Evolutionary conservation across 1,284 basidiomycete genomes (phyloP), one percentile per base, ranked within the genome.

Genomic region (Apiotrichum sp.): DNA sequence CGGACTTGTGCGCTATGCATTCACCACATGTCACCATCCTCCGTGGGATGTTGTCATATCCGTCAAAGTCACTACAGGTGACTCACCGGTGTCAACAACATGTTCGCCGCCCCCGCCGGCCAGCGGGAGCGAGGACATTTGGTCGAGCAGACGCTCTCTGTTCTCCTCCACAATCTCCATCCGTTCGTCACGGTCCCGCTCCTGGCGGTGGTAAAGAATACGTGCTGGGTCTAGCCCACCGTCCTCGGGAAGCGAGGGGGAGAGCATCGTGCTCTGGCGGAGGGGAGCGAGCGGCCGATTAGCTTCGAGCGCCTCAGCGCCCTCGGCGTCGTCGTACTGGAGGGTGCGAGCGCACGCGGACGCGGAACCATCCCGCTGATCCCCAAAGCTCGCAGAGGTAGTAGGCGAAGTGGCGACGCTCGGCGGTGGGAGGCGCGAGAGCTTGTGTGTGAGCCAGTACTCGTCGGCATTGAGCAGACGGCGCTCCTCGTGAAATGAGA

Each of bases 401-500:
- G 40, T 43, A 10, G 55, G 50, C 16, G 59, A 57, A 2, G 59
- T 55, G 31, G 64, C 50, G 31, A 70, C 44, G 32, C 62, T 54
- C 2, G 69, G 49, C 8, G 71, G 72, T 3, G 70, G 72, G 0
- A 73, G 65, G 44, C 72, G 64, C 29, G 71, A 62, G 14, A 74
- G 60, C 53, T 72, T 67, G 60, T 76, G 74, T 0, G 73, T 69
- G 29, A 77, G 59, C 65, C 71, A 77, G 39, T 73, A 72, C 58
- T 74, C 73, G 62, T 75, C 74, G 52, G 71, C 65, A 53, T 72
- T 63, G 53, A 72, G 71, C 14, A 74, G 58, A 40, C 74, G 61
- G 11, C 69, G 60, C 47, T 75, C 70, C 55, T 75, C 70, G 59
- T 77, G 75, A 50, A 76, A 77, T 45, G 72, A 69, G 59, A 77